These are phyloP conservation scores for Mollisiaceae sp. DNA, from an alignment of 2,329 filamentous ascomycete genomes.

Conservation along the genomic window DNA sequence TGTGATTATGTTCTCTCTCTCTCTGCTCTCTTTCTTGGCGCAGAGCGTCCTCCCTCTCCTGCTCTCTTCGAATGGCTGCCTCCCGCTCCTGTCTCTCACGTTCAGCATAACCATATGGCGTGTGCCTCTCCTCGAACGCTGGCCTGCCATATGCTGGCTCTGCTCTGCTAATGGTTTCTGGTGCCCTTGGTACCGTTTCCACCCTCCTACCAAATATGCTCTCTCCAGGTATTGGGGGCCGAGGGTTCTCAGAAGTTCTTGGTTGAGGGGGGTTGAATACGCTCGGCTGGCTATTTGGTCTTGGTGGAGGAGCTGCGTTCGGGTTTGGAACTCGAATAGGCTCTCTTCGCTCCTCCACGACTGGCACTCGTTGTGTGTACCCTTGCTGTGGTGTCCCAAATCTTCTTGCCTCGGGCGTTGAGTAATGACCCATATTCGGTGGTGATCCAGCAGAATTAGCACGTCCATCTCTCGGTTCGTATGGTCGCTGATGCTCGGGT, in stretches of 20 bases:
- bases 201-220: constrained; percentile 36
- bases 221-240: constrained; percentile 22
- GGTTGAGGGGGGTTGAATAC: constrained; percentile 46
- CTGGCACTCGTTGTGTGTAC: constrained; percentile 56
- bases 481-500: constrained; percentile 68
- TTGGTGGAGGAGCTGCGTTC: constrained; percentile 38
- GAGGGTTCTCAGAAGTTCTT: constrained; percentile 50
- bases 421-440: constrained; percentile 50
- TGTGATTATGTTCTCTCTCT: constrained; percentile 27
- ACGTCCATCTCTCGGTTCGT: constrained; percentile 52
- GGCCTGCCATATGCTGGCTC: constrained; percentile 37
- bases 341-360: constrained; percentile 54
- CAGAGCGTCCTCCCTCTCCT: constrained; percentile 12
- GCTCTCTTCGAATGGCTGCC: constrained; percentile 33
- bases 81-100: constrained; percentile 49
- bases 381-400: constrained; percentile 65
- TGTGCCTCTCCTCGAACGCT: constrained; percentile 38
- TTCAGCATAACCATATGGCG: constrained; percentile 58
- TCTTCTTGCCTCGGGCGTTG: constrained; percentile 61
- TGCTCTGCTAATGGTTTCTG: constrained; percentile 47
- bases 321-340: constrained; percentile 38
- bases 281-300: constrained; percentile 43
- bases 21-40: constrained; percentile 46
- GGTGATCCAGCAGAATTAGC: constrained; percentile 43
- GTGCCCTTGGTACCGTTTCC: constrained; percentile 23